Conservation (phyloP, 805 yeast genomes). For the Grigorovia humatica region DNA sequence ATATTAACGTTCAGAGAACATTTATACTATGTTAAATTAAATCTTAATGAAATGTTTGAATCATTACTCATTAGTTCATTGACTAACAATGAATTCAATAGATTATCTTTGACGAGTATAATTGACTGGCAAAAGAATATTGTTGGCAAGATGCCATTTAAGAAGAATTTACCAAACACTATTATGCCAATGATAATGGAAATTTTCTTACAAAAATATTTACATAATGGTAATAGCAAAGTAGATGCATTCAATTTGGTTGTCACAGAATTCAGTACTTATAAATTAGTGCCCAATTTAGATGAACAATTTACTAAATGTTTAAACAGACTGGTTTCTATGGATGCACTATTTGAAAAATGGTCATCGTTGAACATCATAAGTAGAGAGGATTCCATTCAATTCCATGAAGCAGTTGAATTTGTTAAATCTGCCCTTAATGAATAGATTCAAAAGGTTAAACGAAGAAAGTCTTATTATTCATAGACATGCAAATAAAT, state of each 20-base stretch:
- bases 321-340: conserved; percentile 13
- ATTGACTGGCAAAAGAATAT: conserved; percentile 47
- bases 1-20: conserved; percentile 59
- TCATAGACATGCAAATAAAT: background rate
- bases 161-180: conserved; percentile 44
- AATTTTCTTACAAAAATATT: conserved; percentile 26
- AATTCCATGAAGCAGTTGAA: conserved; percentile 17
- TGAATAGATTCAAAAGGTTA: background rate
- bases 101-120: conserved; percentile 33
- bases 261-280: conserved; percentile 21
- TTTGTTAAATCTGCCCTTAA: conserved; percentile 14
- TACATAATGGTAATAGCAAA: conserved; percentile 28
- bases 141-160: conserved; percentile 52
- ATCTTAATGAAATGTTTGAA: conserved; percentile 46
- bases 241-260: conserved; percentile 23
- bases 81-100: conserved; percentile 49
- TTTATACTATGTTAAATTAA: conserved; percentile 40
- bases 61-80: conserved; percentile 40
- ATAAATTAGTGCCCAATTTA: conserved; percentile 20
- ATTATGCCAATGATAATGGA: conserved; percentile 39
- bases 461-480: background rate
- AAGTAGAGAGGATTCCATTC: conserved; percentile 13
- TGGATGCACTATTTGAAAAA: conserved; percentile 10
- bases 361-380: conserved; percentile 14
- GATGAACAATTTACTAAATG: conserved; percentile 22